Evolutionary conservation across 768 basidiomycete genomes (phyloP).

Genomic region (Lyophyllum semitale): DNA sequence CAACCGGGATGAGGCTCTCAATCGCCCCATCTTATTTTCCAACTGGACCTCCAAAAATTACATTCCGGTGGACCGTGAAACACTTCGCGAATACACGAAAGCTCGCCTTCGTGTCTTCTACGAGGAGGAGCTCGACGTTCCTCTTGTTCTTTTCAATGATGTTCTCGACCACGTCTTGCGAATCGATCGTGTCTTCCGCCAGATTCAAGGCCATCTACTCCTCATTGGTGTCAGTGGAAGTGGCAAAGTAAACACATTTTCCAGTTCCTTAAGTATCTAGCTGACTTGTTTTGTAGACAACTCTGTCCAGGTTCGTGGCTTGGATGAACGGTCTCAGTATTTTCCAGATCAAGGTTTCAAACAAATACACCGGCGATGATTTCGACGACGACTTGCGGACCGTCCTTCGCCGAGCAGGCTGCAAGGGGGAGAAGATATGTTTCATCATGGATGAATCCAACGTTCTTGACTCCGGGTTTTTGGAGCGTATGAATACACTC

Average conservation of each 20-base stretch:
- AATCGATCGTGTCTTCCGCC: conserved; percentile 98
- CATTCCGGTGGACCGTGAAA: conserved; percentile 91
- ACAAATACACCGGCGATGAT: conserved; percentile 98
- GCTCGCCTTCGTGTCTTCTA: conserved; percentile 97
- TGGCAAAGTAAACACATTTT: conserved; percentile 74
- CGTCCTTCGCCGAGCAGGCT: conserved; percentile 92
- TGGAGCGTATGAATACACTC: conserved; percentile 99
- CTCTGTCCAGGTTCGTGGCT: conserved; percentile 95
- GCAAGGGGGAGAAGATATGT: conserved; percentile 98
- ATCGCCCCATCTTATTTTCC: conserved; percentile 92
- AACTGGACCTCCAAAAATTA: conserved; percentile 99
- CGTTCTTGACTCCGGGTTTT: conserved; percentile 96
- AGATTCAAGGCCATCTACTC: conserved; percentile 94
- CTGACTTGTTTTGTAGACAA: conserved; percentile 63
- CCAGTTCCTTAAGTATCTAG: conserved; percentile 1
- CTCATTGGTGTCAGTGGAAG: conserved; percentile 98
- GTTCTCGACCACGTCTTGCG: conserved; percentile 97
- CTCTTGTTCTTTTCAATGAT: conserved; percentile 97
- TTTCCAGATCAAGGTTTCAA: conserved; percentile 99
- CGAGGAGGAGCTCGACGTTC: conserved; percentile 97
- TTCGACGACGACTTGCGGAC: conserved; percentile 97
- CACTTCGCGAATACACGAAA: conserved; percentile 93
- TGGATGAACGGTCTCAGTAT: conserved; percentile 99
- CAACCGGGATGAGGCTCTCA: conserved; percentile 81
- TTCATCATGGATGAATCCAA: conserved; percentile 99